A percentile compares a stretch with the other conserved stretches of the same genome.
Evolutionary conservation across 2,329 filamentous ascomycete species (phyloP).

Genomic region (Dendryphion nanum): DNA sequence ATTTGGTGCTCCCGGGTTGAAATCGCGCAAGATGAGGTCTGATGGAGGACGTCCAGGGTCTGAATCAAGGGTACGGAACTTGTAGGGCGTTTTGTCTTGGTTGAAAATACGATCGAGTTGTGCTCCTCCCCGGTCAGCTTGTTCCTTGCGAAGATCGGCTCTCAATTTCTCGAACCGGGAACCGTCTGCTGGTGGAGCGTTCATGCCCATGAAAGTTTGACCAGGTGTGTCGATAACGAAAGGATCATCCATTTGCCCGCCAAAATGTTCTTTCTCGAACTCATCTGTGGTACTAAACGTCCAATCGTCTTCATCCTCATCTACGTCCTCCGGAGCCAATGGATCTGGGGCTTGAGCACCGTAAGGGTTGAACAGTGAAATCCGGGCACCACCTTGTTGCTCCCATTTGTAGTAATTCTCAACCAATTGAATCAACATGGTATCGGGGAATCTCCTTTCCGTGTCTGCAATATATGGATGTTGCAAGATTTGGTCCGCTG

Average conservation of each 20-base stretch:
- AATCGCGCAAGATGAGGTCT: constrained; percentile 54
- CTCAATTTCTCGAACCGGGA: constrained; percentile 40
- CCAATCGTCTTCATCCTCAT: constrained; percentile 57
- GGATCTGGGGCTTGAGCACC: constrained; percentile 58
- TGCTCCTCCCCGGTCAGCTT: constrained; percentile 56
- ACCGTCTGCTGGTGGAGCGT: constrained; percentile 33
- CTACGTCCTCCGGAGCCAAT: constrained; percentile 40
- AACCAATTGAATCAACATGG: constrained; percentile 63
- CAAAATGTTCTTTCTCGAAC: constrained; percentile 52
- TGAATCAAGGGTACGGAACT: constrained; percentile 54
- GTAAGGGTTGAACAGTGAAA: constrained; percentile 60
- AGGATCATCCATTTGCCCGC: constrained; percentile 48
- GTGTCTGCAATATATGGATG: constrained; percentile 69
- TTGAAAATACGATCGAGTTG: constrained; percentile 60
- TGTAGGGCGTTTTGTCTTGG: constrained; percentile 55
- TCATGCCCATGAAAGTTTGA: constrained; percentile 34
- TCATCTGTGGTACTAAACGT: constrained; percentile 64
- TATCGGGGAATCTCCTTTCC: constrained; percentile 61
- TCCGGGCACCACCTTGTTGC: constrained; percentile 67
- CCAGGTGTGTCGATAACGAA: constrained; percentile 34
- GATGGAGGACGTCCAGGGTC: constrained; percentile 49
- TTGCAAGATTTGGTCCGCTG: constrained; percentile 66
- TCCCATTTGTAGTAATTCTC: constrained; percentile 75
- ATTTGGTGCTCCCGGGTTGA: constrained; percentile 42
- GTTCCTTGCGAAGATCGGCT: constrained; percentile 56